Percentiles rank a stretch among this genome's conserved stretches.
phyloP scores from a whole-genome alignment of 768 basidiomycete genomes.

The Gyrodon lividus region DNA sequence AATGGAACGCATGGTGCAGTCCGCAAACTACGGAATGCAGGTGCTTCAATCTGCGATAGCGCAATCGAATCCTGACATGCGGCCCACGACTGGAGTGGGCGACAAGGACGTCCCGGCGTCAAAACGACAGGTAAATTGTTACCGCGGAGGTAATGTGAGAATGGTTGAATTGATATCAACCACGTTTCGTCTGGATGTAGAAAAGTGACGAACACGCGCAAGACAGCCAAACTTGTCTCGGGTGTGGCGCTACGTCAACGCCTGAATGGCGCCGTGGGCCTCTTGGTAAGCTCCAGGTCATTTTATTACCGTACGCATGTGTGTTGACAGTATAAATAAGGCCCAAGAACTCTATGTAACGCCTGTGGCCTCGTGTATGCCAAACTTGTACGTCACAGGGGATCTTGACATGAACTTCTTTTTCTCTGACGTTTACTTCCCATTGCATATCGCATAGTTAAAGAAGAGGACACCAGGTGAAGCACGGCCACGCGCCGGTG shows the following conservation, averaged over 20 bases:
- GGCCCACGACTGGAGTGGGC: conserved; percentile 17
- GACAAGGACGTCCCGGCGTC: conserved; percentile 32
- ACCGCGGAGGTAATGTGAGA: conserved; percentile 25
- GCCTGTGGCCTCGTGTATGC: conserved; percentile 87
- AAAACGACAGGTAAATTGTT: conserved; percentile 35
- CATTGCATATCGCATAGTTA: no score
- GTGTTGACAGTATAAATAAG: conserved; percentile 39
- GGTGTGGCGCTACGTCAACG: conserved; percentile 80
- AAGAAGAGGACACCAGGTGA: conserved; percentile 38
- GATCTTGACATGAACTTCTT: conserved; percentile 17
- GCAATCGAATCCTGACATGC: conserved; percentile 30
- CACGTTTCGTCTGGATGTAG: conserved; percentile 21
- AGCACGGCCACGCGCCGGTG: conserved; percentile 23
- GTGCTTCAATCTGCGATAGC: conserved; percentile 28
- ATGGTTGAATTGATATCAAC: conserved; percentile 33
- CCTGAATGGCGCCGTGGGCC: conserved; percentile 87
- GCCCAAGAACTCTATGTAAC: conserved; percentile 81
- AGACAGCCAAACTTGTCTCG: conserved; percentile 75
- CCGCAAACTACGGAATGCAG: conserved; percentile 40
- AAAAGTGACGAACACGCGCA: conserved; percentile 43
- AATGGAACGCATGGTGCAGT: conserved; percentile 46
- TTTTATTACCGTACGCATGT: conserved; percentile 23
- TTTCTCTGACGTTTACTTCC: conserved; percentile 22
- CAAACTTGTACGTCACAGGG: conserved; percentile 63
- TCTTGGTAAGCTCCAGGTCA: conserved; percentile 53